phyloP scores from a whole-genome alignment of 2,329 filamentous ascomycete species.

The Trichoderma afroharzianum region DNA sequence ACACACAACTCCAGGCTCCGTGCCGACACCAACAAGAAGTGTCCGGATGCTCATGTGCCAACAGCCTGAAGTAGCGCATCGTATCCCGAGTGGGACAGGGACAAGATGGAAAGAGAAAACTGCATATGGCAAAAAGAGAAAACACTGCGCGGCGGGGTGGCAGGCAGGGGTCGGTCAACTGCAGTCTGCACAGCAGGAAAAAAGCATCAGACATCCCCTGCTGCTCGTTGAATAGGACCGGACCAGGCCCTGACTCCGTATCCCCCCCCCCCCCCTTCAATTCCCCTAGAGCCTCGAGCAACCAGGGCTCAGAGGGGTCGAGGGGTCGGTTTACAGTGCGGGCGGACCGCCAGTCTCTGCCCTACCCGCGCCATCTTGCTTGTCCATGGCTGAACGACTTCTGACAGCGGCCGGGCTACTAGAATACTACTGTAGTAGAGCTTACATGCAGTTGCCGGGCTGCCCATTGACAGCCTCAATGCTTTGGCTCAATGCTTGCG shows the following conservation, averaged over 20 bases:
- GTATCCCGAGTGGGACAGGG: neutral
- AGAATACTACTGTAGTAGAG: neutral
- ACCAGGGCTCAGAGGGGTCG: neutral
- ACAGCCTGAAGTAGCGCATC: neutral
- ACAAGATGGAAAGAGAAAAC: neutral
- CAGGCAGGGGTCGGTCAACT: neutral
- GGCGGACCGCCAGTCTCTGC: neutral
- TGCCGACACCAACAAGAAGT: neutral
- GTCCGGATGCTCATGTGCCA: neutral
- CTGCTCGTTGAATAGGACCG: neutral
- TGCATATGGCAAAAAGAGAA: neutral
- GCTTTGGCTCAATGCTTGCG: neutral
- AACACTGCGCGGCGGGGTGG: neutral
- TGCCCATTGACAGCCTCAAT: neutral
- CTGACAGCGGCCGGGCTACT: neutral
- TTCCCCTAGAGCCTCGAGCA: neutral
- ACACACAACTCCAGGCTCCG: neutral
- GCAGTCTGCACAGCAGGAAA: neutral
- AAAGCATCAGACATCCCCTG: neutral
- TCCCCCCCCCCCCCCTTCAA: neutral
- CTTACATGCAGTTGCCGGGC: neutral
- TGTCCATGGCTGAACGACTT: neutral
- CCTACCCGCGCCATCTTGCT: slow-evolving; percentile 1
- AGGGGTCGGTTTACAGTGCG: slow-evolving; percentile 7
- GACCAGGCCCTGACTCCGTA: neutral